Percentiles rank a stretch among this genome's conserved stretches.
Conservation (phyloP, 257 asterid species). For the Ballota nigra region DNA sequence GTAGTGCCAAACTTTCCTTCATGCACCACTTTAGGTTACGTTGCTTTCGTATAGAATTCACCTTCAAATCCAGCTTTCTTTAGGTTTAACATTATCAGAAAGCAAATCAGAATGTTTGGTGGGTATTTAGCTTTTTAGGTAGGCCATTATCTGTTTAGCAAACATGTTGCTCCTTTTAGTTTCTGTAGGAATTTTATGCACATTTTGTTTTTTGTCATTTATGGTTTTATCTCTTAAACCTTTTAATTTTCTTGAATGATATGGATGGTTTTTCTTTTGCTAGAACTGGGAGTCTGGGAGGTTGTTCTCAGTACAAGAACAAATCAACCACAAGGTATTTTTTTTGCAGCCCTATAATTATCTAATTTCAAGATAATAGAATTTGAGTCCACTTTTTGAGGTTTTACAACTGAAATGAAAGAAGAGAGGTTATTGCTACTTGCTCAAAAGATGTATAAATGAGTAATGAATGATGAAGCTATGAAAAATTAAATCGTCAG, state of each 20-base stretch:
- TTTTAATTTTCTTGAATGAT: conserved; percentile 12
- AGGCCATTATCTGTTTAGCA: neutral
- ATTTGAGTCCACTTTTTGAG: neutral
- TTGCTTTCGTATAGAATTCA: neutral
- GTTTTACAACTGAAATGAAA: neutral
- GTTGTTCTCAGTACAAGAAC: conserved; percentile 90
- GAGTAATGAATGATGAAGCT: neutral
- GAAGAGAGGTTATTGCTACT: neutral
- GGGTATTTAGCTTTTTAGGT: neutral
- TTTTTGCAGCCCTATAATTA: conserved; percentile 11
- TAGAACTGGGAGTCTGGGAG: conserved; percentile 78
- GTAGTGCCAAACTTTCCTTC: neutral
- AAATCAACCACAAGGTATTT: conserved; percentile 75
- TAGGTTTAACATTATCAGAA: neutral
- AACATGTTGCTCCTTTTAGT: neutral
- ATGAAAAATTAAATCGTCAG: neutral
- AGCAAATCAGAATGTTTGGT: neutral
- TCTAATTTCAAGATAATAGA: neutral
- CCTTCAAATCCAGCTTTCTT: neutral
- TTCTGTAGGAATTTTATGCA: neutral
- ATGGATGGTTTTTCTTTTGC: conserved; percentile 28
- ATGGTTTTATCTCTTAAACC: conserved; percentile 7
- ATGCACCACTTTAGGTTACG: neutral
- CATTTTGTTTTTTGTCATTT: neutral
- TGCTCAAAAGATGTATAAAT: neutral